A percentile compares a stretch with the other conserved stretches of the same genome.
Conservation (phyloP, 1,284 basidiomycete genomes). For the Papiliotrema nemorosa region DNA sequence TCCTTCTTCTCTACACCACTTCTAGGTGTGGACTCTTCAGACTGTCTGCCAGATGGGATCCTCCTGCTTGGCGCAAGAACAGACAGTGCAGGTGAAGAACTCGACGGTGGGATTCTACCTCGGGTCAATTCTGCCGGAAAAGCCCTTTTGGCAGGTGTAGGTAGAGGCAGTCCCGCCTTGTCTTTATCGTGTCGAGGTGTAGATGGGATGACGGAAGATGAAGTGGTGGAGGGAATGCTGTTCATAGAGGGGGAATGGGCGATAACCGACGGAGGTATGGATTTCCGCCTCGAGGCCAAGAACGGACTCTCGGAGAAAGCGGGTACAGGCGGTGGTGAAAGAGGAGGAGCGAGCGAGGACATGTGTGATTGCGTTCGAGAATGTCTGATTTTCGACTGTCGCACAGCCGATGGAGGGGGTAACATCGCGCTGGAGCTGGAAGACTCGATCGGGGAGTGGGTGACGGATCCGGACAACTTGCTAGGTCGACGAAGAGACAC, state of each 20-base stretch:
- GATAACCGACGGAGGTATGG: not conserved
- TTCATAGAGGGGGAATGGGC: not conserved
- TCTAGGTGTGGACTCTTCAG: not conserved
- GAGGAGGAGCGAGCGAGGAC: constrained; percentile 1
- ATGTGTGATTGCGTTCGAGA: constrained; percentile 31
- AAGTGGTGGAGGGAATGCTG: not conserved
- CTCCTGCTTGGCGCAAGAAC: constrained; percentile 21
- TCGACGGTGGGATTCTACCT: constrained; percentile 26
- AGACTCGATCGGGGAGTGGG: not conserved
- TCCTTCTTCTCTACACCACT: not conserved
- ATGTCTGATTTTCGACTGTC: constrained; percentile 20
- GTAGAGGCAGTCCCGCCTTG: not conserved
- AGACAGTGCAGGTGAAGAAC: constrained; percentile 17
- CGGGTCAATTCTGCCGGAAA: constrained; percentile 42
- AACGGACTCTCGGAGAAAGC: constrained; percentile 7
- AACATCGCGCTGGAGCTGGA: too few species aligned
- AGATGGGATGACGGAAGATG: not conserved
- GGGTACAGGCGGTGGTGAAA: constrained; percentile 10
- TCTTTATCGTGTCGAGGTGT: not conserved
- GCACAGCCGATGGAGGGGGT: not conserved
- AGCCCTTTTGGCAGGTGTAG: constrained; percentile 12
- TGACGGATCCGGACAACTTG: constrained; percentile 9
- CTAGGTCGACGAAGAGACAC: constrained; percentile 8
- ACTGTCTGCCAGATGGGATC: constrained; percentile 14
- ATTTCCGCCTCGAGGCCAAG: not conserved